Percentiles rank a stretch among this genome's conserved stretches.
Conservation (phyloP, 1,284 basidiomycete genomes). For the Ustilago crameri region DNA sequence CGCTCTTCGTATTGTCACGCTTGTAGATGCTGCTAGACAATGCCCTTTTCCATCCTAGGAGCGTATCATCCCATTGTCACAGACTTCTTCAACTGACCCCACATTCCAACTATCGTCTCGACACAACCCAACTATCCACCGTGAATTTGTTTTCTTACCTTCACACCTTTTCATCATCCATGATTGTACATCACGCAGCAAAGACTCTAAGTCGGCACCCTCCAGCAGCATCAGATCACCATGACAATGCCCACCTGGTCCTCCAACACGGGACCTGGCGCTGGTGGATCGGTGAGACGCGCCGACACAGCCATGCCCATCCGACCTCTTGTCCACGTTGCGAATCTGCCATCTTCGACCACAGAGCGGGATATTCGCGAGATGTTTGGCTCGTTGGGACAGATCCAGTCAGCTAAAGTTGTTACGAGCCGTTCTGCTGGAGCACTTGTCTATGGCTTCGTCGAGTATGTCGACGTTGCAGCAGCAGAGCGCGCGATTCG, state of each 20-base stretch:
- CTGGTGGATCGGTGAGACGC: slow-evolving; percentile 12
- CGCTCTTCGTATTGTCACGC: no score
- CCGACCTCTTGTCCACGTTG: slow-evolving; percentile 31
- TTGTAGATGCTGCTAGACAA: no score
- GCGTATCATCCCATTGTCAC: no score
- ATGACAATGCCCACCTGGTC: slow-evolving; percentile 30
- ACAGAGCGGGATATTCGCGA: slow-evolving; percentile 81
- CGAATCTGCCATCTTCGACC: slow-evolving; percentile 85
- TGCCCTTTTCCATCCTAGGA: not conserved
- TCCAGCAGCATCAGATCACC: not conserved
- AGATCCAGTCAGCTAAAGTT: slow-evolving; percentile 96
- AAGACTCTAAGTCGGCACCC: not conserved
- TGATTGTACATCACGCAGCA: no score
- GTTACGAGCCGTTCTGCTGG: slow-evolving; percentile 82
- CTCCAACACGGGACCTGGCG: slow-evolving; percentile 2
- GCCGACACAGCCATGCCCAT: slow-evolving; percentile 18
- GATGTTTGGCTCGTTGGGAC: slow-evolving; percentile 93
- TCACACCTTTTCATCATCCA: no score
- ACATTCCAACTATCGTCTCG: no score
- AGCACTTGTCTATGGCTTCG: slow-evolving; percentile 97
- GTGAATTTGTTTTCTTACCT: not conserved
- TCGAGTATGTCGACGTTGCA: slow-evolving; percentile 92
- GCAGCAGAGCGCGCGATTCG: slow-evolving; percentile 95
- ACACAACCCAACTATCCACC: no score
- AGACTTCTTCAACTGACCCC: no score